Conservation (phyloP, 805 yeast species). For the Barnettozyma botsteinii region DNA sequence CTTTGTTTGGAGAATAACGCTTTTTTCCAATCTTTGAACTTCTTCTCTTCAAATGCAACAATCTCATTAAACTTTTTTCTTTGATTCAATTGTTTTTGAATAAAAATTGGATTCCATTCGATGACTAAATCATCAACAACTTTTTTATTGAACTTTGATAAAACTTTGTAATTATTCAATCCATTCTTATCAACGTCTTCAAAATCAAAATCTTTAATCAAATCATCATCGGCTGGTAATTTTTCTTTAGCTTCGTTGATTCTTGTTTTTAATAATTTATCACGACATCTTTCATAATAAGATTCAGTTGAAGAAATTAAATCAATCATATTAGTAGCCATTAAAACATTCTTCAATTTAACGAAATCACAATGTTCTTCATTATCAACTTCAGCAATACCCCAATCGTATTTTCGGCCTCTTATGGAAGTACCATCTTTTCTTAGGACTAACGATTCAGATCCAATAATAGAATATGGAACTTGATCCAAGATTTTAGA, state of each 20-base stretch:
- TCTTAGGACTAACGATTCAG: conserved; percentile 44
- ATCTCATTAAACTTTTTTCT: conserved; percentile 39
- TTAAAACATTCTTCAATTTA: conserved; percentile 54
- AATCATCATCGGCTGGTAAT: conserved; percentile 5
- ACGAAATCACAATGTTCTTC: conserved; percentile 70
- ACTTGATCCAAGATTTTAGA: conserved; percentile 34
- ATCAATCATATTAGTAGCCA: conserved; percentile 72
- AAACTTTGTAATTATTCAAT: conserved; percentile 34
- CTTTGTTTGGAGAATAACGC: conserved; percentile 50
- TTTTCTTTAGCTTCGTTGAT: conserved; percentile 23
- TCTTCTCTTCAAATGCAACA: conserved; percentile 44
- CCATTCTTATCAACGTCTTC: conserved; percentile 27
- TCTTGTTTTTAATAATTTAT: conserved; percentile 48
- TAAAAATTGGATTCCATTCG: conserved; percentile 41
- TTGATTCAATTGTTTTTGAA: conserved; percentile 38
- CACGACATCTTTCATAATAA: conserved; percentile 67
- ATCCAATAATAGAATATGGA: conserved; percentile 72
- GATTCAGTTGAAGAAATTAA: conserved; percentile 69
- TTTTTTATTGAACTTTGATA: conserved; percentile 32
- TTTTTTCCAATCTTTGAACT: conserved; percentile 58
- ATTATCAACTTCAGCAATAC: conserved; percentile 78
- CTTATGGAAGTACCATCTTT: conserved; percentile 46
- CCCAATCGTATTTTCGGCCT: conserved; percentile 84
- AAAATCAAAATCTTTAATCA: conserved; percentile 17
- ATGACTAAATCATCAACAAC: conserved; percentile 35